Conservation (phyloP, 306 rosid species). For the Luffa acutangula region DNA sequence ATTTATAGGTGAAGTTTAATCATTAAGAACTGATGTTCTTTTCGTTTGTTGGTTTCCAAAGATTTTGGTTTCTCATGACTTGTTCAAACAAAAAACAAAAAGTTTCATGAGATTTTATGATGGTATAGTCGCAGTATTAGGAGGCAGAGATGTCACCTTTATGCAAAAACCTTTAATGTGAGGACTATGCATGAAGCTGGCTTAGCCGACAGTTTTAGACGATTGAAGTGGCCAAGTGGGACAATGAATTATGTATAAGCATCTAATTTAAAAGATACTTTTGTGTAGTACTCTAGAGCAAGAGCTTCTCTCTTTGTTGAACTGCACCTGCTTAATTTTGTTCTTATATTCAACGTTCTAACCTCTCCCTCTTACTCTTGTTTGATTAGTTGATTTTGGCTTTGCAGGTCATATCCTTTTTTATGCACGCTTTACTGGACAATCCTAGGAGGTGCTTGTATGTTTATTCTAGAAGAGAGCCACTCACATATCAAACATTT, state of each 20-base stretch:
- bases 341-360: not conserved
- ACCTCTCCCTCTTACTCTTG: not conserved
- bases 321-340: not conserved
- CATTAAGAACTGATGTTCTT: not conserved
- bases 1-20: not conserved
- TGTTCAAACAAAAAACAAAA: not conserved
- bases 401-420: slow-evolving; percentile 6
- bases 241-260: not conserved
- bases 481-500: not conserved
- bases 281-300: not conserved
- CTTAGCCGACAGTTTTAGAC: not conserved
- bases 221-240: not conserved
- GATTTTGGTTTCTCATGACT: not conserved
- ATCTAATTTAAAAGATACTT: not conserved
- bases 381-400: not conserved
- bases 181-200: not conserved
- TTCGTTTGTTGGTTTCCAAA: not conserved
- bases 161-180: not conserved
- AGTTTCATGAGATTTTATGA: not conserved
- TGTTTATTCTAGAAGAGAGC: not conserved
- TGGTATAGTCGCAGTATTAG: not conserved
- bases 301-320: not conserved
- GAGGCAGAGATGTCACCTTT: not conserved
- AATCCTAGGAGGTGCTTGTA: slow-evolving; percentile 2
- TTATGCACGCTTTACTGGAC: not conserved